Percentiles rank a stretch among this genome's conserved stretches.
Conservation (phyloP, 192 early-diverging fungal species). For the Endogone sp. region DNA sequence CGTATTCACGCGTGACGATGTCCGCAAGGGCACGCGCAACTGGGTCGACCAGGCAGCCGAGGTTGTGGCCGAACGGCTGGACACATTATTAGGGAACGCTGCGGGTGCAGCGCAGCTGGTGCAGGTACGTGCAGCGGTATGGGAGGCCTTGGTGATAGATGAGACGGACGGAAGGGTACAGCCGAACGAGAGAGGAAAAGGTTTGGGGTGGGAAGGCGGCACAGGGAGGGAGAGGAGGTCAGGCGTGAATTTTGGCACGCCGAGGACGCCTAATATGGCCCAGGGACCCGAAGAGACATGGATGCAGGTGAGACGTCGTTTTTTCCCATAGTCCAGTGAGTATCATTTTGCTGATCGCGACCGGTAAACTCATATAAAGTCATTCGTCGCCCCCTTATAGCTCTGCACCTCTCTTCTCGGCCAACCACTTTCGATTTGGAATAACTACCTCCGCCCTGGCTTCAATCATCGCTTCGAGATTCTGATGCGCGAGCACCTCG, state of each 20-base stretch:
- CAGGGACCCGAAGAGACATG: neutral
- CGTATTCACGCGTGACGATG: slow-evolving; percentile 26
- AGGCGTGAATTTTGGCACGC: neutral
- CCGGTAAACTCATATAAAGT: too few relatives aligned
- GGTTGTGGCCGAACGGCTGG: slow-evolving; percentile 22
- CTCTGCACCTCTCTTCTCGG: slow-evolving; percentile 30
- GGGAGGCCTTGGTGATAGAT: slow-evolving; percentile 31
- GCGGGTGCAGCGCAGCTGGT: slow-evolving; percentile 23
- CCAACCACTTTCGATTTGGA: slow-evolving; percentile 38
- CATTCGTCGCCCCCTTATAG: too few relatives aligned
- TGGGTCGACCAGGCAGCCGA: slow-evolving; percentile 34
- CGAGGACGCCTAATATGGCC: neutral
- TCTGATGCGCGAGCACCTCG: slow-evolving; percentile 28
- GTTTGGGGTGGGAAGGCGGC: too few relatives aligned
- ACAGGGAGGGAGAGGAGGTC: neutral
- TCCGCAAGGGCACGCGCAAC: slow-evolving; percentile 12
- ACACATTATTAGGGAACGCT: slow-evolving; percentile 23
- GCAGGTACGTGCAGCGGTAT: slow-evolving; percentile 31
- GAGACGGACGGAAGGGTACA: slow-evolving; percentile 16
- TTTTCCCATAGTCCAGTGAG: too few relatives aligned
- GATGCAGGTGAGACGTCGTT: neutral
- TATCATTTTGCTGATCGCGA: too few relatives aligned
- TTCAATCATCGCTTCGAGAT: slow-evolving; percentile 37
- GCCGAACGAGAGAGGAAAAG: neutral
- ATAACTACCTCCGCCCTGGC: slow-evolving; percentile 28